Evolutionary conservation across 1,284 basidiomycete species (phyloP).

Genomic region (Pseudozyma tsukubaensis): DNA sequence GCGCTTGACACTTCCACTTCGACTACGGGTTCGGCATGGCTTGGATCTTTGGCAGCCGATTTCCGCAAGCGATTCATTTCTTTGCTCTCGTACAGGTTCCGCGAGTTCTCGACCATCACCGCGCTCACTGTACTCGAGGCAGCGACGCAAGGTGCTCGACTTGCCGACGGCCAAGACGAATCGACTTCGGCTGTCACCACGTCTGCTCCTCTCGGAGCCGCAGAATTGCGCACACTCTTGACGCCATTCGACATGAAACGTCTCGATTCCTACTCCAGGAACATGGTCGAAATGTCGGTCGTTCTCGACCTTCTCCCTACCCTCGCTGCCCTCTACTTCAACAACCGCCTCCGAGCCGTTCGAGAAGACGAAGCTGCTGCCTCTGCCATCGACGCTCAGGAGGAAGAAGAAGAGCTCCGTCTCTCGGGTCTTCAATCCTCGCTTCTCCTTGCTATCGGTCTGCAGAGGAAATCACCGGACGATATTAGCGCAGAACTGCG

Average conservation of each 20-base stretch:
- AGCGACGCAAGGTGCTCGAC: constrained; percentile 74
- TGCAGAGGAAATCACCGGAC: constrained; percentile 91
- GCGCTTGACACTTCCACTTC: constrained; percentile 44
- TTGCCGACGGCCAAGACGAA: constrained; percentile 28
- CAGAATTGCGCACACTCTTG: constrained; percentile 80
- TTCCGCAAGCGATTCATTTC: constrained; percentile 91
- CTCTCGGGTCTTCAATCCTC: constrained; percentile 61
- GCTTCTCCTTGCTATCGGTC: constrained; percentile 76
- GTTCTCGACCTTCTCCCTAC: constrained; percentile 90
- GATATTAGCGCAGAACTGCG: constrained; percentile 74
- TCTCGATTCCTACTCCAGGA: constrained; percentile 93
- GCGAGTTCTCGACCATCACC: constrained; percentile 87
- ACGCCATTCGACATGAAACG: constrained; percentile 96
- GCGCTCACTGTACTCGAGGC: constrained; percentile 90
- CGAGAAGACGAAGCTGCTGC: constrained; percentile 56
- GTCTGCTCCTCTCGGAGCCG: constrained; percentile 68
- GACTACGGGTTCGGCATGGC: constrained; percentile 77
- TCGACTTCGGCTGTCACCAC: constrained; percentile 12
- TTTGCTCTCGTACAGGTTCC: constrained; percentile 91
- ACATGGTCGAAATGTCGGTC: constrained; percentile 95
- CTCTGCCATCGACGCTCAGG: constrained; percentile 37
- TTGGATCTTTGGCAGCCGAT: constrained; percentile 91
- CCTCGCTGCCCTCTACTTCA: constrained; percentile 87
- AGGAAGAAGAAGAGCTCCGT: constrained; percentile 49
- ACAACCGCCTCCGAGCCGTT: constrained; percentile 67